Conservation (phyloP, 1,139 yeast species). For the Pichia sp. region DNA sequence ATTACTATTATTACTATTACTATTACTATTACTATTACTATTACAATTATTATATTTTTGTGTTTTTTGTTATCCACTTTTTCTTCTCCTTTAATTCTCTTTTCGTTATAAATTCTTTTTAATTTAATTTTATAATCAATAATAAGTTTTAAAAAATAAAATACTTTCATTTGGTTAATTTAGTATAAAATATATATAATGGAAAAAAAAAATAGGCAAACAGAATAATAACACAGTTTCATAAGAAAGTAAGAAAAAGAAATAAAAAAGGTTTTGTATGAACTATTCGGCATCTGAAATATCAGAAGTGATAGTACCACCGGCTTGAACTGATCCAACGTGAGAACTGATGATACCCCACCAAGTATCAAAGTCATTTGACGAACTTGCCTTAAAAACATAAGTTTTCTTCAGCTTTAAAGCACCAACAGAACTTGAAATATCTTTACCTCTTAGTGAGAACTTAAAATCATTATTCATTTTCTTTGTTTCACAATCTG, state of each 20-base stretch:
- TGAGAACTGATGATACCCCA: conserved; percentile 29
- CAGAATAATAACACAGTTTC: not conserved
- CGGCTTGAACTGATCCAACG: not conserved
- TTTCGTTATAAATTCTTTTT: not conserved
- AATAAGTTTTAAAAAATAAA: not conserved
- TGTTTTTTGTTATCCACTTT: not conserved
- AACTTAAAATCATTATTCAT: conserved; percentile 33
- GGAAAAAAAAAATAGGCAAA: not conserved
- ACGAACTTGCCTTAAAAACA: conserved; percentile 38
- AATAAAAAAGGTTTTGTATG: not conserved
- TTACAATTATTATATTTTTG: not conserved
- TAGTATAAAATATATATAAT: not conserved
- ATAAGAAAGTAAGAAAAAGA: not conserved
- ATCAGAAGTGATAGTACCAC: not conserved
- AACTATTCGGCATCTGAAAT: conserved; percentile 1
- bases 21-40: not conserved
- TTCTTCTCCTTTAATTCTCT: not conserved
- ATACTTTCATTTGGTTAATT: too few species aligned
- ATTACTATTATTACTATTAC: not conserved
- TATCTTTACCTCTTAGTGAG: conserved; percentile 39
- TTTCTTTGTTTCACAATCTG: conserved; percentile 38
- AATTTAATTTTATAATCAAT: not conserved
- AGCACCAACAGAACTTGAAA: conserved; percentile 23
- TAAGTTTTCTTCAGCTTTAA: conserved; percentile 34
- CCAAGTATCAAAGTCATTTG: conserved; percentile 42